Base-by-base conservation (phyloP, 257 asterid species). In the Linaria vulgaris region DNA sequence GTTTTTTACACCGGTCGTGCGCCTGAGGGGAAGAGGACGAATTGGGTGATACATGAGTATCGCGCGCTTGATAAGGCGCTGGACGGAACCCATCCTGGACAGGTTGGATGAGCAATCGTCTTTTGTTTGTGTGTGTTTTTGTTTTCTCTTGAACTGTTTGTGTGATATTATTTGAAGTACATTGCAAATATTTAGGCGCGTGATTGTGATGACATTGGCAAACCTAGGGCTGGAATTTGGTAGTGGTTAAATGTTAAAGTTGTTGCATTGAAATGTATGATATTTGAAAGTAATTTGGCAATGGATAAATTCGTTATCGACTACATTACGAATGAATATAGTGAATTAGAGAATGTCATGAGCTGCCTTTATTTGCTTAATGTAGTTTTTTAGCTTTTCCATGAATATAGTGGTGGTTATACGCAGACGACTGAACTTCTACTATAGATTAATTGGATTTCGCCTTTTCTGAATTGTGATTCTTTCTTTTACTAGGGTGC, bases 1-100 rank as follows among this genome's bases (percentile, higher is more conserved):
- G 99, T 94, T 21, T 94, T 90, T 79, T 78, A 94, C 79, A 57
- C 56, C 41, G 99, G 99, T 6, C 97, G 99, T 47, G 99, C 97
- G 12, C 99, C 99, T 0, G 89, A 86, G 2, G 99, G 99, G 48
- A 83, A 88, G 91, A 85, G 99, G 77, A 81, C 89, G 39, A 75
- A 83, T 58, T 94, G 99, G 99, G 96, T 94, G 67, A 94, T 94
- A 57, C 99, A 94, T 30, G 99, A 94, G 80, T 94, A 94, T 76
- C 97, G 97, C 65, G 87, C 99, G 37, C 83, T 80, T 41, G 88
- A 88, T 60, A 84, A 85, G 75, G 79, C 90, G 1, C 85, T 94
- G 6, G 96, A 94, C 68, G 99, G 99, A 58, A 80, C 95, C 52
- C 97, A 84, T 62, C 87, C 97, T 59, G 97, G 96, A 44, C 99